Base-by-base conservation (phyloP, 768 basidiomycete species). In the Candolleomyces efflorescens region DNA sequence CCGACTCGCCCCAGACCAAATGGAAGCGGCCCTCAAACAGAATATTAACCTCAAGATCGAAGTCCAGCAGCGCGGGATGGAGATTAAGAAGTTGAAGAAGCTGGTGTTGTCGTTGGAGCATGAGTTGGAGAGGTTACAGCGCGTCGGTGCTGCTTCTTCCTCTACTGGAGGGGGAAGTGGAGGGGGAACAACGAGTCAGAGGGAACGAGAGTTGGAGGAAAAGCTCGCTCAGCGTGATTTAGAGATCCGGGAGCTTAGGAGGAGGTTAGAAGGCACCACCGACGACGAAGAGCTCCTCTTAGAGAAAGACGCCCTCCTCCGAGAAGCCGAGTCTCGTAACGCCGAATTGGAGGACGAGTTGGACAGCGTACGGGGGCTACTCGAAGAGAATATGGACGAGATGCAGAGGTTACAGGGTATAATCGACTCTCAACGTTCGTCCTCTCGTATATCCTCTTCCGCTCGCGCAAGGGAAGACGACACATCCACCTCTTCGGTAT, bases 41-140 rank as follows among this genome's bases (percentile, higher is more conserved):
- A 96, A 96, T 65, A 91, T 94, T 66, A 88, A 87, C 61, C 86
- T 96, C 67, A 96, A 96, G 73, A 88, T 94, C 63, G 92, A 94
- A 69, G 90, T 94, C 1, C 90, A 93, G 63, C 87, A 92, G 66
- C 85, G 91, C 1, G 87, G 90, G 12, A 85, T 91, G 75, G 94
- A 96, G 72, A 82, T 94, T 66, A 96, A 96, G 79, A 92, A 90
- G 69, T 78, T 92, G 59, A 92, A 92, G 72, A 95, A 96, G 67
- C 84, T 93, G 27, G 82, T 95, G 0, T 75, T 92, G 10, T 90
- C 94, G 63, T 83, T 91, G 15, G 89, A 95, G 68, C 82, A 84
- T 55, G 91, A 93, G 63, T 73, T 94, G 37, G 88, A 91, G 54
- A 78, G 83, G 36, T 75, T 82, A 20, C 90, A 86, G 69, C 83